Evolutionary conservation across 257 asterid species (phyloP).

Genomic region (Fraxinus pennsylvanica): DNA sequence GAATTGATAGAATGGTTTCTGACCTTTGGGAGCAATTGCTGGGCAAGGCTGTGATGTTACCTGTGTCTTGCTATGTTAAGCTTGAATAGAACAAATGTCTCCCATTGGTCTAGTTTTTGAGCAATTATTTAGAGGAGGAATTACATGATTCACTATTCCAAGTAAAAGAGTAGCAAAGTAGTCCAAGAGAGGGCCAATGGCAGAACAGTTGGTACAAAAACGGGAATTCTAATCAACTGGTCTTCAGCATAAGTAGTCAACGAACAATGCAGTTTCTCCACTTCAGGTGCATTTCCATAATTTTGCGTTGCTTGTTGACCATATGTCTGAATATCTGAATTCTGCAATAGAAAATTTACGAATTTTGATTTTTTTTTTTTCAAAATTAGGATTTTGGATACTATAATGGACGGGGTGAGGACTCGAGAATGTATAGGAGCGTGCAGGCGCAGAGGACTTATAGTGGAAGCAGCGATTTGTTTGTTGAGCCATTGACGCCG

Average conservation of each 20-base stretch:
- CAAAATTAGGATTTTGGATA: constrained; percentile 56
- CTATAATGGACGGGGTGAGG: constrained; percentile 72
- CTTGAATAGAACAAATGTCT: constrained; percentile 51
- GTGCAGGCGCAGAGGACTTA: constrained; percentile 59
- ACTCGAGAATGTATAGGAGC: constrained; percentile 57
- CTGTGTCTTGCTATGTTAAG: constrained; percentile 55
- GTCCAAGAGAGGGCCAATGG: constrained; percentile 84
- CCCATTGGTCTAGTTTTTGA: constrained; percentile 62
- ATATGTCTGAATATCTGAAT: neutral
- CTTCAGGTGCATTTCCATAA: constrained; percentile 46
- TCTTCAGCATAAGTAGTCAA: constrained; percentile 79
- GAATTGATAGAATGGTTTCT: constrained; percentile 85
- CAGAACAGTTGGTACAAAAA: constrained; percentile 16
- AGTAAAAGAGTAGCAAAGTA: constrained; percentile 85
- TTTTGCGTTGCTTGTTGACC: neutral
- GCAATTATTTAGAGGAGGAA: constrained; percentile 74
- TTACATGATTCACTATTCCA: constrained; percentile 85
- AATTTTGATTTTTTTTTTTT: constrained; percentile 3
- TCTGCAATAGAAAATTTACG: neutral
- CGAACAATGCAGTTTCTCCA: constrained; percentile 63
- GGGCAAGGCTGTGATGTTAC: constrained; percentile 61
- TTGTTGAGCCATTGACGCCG: constrained; percentile 78
- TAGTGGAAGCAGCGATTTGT: constrained; percentile 13
- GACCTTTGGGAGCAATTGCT: constrained; percentile 60
- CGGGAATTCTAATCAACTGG: constrained; percentile 63